Base-by-base conservation (phyloP, 176 grass and related monocot species). In the Tillandsia fasciculata region DNA sequence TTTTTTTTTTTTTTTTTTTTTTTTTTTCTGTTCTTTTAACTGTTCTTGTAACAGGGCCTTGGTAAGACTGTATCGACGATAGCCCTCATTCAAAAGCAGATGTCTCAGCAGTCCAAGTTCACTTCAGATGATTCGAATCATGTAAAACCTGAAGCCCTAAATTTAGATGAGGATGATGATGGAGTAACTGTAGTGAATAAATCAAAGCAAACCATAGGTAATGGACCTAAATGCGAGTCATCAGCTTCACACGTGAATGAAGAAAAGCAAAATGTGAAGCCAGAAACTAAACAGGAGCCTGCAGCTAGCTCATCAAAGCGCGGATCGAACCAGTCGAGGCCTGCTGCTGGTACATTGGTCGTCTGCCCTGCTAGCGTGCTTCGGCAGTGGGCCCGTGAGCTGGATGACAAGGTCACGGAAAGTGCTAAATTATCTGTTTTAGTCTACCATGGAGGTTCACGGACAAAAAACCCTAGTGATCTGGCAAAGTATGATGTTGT, bases 51-150 rank as follows among this genome's bases (percentile, higher is more conserved):
- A 83, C 84, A 99, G 95, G 95, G 95, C 52, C 89, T 99, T 68
- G 95, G 95, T 28, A 99, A 99, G 82, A 99, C 95, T 11, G 84
- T 99, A 54, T 99, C 95, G 54, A 99, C 78, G 71, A 99, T 99
- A 74, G 87, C 95, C 52, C 80, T 99, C 76, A 99, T 99, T 76
- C 89, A 84, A 64, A 99, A 94, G 69, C 82, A 99, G 77, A 90
- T 72, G 90, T 65, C n/a, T 79, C 68, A 99, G 53, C 95, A 99
- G 74, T 78, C 78, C 0, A 82, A 85, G 29, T 99, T 94, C 73
- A 90, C 86, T 76, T 82, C 75, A 51, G 79, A 75, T 81, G 83
- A 88, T 74, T 92, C 89, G 69, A 75, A 93, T 65, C 78, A 24
- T 78, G 76, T 81, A 59, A 92, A 85, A 82, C 63, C 86, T 28